Evolutionary conservation across 1,284 basidiomycete genomes (phyloP), one percentile per base, ranked within the genome.

Genomic region (Pseudozyma tsukubaensis): DNA sequence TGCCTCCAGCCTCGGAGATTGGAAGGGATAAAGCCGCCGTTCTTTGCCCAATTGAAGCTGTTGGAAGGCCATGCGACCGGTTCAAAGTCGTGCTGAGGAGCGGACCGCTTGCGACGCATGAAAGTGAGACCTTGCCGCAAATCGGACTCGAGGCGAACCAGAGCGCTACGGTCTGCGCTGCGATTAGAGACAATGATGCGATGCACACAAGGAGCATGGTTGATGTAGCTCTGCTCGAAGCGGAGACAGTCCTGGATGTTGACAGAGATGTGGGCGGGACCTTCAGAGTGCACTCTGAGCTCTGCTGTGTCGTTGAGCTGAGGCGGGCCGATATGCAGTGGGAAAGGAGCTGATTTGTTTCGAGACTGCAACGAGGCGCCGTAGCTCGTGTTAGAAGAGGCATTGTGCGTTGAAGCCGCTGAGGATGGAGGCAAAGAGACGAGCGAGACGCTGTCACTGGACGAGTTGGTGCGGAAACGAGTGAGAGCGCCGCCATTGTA

Each of bases 1-100:
- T 82, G 78, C 57, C 82, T 77, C 70, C 82, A 64, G 11, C 77
- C 73, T 36, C 77, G 65, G 13, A 83, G 72, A 50, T 80, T 76
- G 39, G 70, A 35, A 1, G 82, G 80, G 29, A 72, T 59, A 7
- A 83, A 72, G 12, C 82, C 82, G 39, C 75, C 80, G 10, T 60
- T 72, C 3, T 48, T 59, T 34, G 79, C 81, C 82, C 82, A 84
- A 11, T 52, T 51, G 11, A 74, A 50, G 44, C 72, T 77, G 55
- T 84, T 84, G 10, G 76, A 76, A 12, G 82, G 80, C 69, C 74
- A 79, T 5, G 62, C 59, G 21, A 59, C 50, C 9, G 69, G 60
- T 12, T 76, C 73, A 19, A 69, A 72, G 9, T 69, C 61, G 49
- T 76, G 52, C 43, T 66, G 64, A 32, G 67, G 63, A 13, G 55